These are phyloP conservation scores for Amylocystis lapponica DNA, from an alignment of 768 basidiomycete species.

Conservation along the genomic window DNA sequence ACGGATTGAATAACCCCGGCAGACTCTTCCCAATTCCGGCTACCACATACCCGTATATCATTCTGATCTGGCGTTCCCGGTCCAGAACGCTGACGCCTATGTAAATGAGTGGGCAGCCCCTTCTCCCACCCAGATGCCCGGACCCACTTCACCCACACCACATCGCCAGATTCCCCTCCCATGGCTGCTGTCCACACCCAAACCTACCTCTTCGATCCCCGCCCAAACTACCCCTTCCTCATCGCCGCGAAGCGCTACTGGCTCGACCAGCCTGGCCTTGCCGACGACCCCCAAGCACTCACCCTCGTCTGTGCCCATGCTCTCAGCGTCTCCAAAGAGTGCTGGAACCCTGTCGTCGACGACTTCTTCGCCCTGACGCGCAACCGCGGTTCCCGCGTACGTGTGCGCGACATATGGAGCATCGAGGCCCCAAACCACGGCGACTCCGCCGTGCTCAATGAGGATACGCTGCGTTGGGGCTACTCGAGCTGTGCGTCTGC, in stretches of 20 bases:
- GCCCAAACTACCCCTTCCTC: conserved; percentile 44
- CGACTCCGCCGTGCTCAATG: background rate
- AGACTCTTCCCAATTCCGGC: too few relatives aligned
- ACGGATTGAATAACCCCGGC: too few relatives aligned
- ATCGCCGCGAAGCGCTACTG: conserved; percentile 45
- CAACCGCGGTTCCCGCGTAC: background rate
- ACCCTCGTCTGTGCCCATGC: background rate
- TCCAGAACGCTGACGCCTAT: too few relatives aligned
- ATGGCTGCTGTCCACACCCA: too few relatives aligned
- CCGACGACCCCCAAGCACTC: background rate
- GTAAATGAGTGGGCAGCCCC: too few relatives aligned
- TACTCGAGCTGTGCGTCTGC: conserved; percentile 38
- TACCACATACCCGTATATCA: too few relatives aligned
- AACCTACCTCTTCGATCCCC: conserved; percentile 50
- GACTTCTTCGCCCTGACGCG: conserved; percentile 33
- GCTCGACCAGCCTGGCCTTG: conserved; percentile 23
- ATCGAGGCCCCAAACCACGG: background rate
- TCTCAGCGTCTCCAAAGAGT: conserved; percentile 36
- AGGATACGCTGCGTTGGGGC: conserved; percentile 16
- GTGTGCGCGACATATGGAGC: background rate
- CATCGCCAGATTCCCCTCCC: too few relatives aligned
- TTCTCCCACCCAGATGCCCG: too few relatives aligned
- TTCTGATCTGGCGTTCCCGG: too few relatives aligned
- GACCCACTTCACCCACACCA: too few relatives aligned
- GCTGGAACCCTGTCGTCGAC: conserved; percentile 52